phyloP scores from a whole-genome alignment of 768 basidiomycete species.

The Astraeus odoratus region DNA sequence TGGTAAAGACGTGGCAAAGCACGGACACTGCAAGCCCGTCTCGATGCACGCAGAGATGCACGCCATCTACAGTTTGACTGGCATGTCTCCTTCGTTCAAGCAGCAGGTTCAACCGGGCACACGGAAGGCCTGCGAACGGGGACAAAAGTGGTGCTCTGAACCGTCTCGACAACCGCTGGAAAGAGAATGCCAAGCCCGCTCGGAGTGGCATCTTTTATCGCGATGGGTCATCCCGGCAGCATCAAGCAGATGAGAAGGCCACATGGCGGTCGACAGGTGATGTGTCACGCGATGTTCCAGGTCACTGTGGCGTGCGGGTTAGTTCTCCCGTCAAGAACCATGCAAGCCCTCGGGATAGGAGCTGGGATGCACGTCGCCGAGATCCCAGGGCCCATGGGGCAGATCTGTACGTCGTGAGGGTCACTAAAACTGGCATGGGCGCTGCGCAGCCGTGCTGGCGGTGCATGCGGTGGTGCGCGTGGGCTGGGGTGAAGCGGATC shows the following conservation, averaged over 20 bases:
- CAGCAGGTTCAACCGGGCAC: constrained; percentile 42
- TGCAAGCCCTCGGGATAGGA: constrained; percentile 10
- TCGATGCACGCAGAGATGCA: constrained; percentile 58
- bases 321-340: too few species aligned
- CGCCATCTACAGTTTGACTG: constrained; percentile 45
- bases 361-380: constrained; percentile 30
- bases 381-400: constrained; percentile 42
- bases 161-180: not conserved
- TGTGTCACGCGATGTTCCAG: not conserved
- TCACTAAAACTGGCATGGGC: constrained; percentile 45
- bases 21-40: constrained; percentile 34
- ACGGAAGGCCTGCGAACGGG: constrained; percentile 17
- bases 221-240: not conserved
- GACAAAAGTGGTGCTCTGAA: constrained; percentile 8
- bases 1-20: constrained; percentile 32
- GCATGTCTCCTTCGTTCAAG: constrained; percentile 46
- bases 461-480: constrained; percentile 49
- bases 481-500: constrained; percentile 51
- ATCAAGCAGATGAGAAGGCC: constrained; percentile 7
- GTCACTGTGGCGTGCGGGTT: not conserved
- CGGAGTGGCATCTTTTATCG: not conserved
- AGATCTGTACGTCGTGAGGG: constrained; percentile 48
- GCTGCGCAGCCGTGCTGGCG: constrained; percentile 48
- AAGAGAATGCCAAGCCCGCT: not conserved
- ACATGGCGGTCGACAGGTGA: not conserved